Base-by-base conservation (phyloP, 345 rosid genomes). In the Raphanus raphanistrum region DNA sequence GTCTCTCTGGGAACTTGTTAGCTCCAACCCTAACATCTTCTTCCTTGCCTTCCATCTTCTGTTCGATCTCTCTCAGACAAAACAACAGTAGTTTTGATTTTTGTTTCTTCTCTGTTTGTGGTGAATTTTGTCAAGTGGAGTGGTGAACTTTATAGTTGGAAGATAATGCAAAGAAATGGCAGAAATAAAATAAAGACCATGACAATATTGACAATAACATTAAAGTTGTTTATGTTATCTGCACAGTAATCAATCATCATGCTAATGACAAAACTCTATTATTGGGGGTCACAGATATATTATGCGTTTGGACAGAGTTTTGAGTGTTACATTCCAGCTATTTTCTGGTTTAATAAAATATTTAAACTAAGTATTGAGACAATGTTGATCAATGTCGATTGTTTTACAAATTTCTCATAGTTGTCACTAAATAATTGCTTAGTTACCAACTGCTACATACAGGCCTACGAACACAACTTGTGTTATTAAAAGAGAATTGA, bases 11-110 rank as follows among this genome's bases (percentile, higher is more conserved):
- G 55, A 75, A 84, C 83, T 84, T 84, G 77, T 81, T 84, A 26
- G 86, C 86, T 78, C 86, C 86, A 25, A 81, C 62, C 50, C 70
- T 84, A 38, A 84, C 86, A 15, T 84, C 86, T 74, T 84, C 86
- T 84, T 81, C 83, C 26, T 81, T 84, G 64, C 86, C 84, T 74
- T 81, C 86, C 86, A 84, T 84, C 21, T 65, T 16, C 8, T 48
- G 5, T n/a, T 27, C 9, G 35, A 0, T 25, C 27, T 52, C 59
- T 52, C 26, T 15, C 10, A 8, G 4, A 26, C 11, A 45, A 15
- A 36, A 21, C n/a, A 21, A n/a, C 15, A 13, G 66, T 62, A n/a
- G 43, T 11, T 63, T 70, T 64, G 45, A n/a, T 9, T 73, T 45
- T 27, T 6, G 10, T 28, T 17, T 45, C 27, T 32, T 63, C 54